Base-by-base conservation (phyloP, 129 eudicot species). In the Sambucus nigra region DNA sequence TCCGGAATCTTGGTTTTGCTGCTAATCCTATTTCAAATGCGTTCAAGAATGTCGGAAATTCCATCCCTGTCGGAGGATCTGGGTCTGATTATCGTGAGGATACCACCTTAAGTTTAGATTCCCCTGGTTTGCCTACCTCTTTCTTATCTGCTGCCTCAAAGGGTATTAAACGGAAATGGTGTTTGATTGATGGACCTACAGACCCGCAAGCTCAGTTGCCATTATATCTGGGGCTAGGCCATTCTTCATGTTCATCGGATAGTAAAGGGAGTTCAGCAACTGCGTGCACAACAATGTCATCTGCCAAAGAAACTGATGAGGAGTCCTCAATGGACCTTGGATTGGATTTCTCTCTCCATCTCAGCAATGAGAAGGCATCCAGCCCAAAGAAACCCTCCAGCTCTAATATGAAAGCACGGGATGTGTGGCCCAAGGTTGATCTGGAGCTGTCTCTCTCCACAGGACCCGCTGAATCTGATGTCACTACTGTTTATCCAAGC, bases 241-340 rank as follows among this genome's bases (percentile, higher is more conserved):
- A 68, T 55, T 81, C 91, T n/a, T 68, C 91, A 42, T 81, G 81
- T 54, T 86, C 91, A 20, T 85, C 95, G 47, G 95, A 85, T 41
- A 85, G 95, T 49, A 85, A 80, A 68, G 86, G 76, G 22, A 80
- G 89, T 67, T 77, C 89, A 25, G 80, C 73, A 53, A 81, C 95
- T 54, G 99, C 87, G 31, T 80, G 87, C 71, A 86, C 94, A 19
- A 62, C 86, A 20, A 60, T 69, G 15, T 77, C 95, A 27, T 80
- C 82, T 35, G 73, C 79, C 51, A 85, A 72, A 73, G 89, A 77
- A 65, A 74, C 64, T 14, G 80, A 80, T 29, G 91, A 69, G 45
- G 83, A 73, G 25, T 69, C 77, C 55, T 77, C 87, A 20, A 81
- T 81, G 86, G 91, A 80, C 60, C 66, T 85, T 16, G 91, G 77